Evolutionary conservation across 306 rosid genomes (phyloP), one percentile per base, ranked within the genome.

Genomic region (Sicyos edulis): DNA sequence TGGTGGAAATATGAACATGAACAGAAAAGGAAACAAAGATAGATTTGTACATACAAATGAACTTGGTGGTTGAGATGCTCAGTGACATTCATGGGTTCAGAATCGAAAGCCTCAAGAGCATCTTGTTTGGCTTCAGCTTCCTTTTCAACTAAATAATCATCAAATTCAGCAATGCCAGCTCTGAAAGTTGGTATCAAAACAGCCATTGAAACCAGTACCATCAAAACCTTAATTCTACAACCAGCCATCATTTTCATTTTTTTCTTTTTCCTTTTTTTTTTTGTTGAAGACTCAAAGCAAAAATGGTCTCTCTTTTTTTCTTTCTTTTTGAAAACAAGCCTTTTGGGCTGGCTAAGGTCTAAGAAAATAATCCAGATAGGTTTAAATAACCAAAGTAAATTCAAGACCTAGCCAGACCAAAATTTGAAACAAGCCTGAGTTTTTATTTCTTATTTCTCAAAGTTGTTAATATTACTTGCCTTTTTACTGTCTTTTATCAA

Each of bases 1-100:
- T 32, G 37, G 37, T 37, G 44, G 44, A 37, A 37, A 37, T 37
- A 37, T 37, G 1, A 7, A 37, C 44, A 37, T 37, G 44, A 37
- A 37, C 44, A 7, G 0, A 37, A 37, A 37, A 37, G 0, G 44
- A 37, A 37, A 37, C 44, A 37, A 37, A 37, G 44, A 37, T 5
- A 37, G 1, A 32, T 32, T 26, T 32, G 4, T 11, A 13, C 78
- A 7, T 64, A 80, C 87, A 22, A 0, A 52, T 81, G 42, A 74
- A 91, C 99, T 15, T 79, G 82, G 0, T 55, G 0, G 32, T 85
- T 85, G 72, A 91, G 22, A 1, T 82, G 85, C 0, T 62, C 5
- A 0, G 99, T 81, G 16, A 87, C 34, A 8, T 78, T 60, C 59
- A 42, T 71, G 16, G 97, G 97, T 59, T 86, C 22, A 0, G 97